Base-by-base conservation (phyloP, 345 rosid species). In the Trapa bicornis region DNA sequence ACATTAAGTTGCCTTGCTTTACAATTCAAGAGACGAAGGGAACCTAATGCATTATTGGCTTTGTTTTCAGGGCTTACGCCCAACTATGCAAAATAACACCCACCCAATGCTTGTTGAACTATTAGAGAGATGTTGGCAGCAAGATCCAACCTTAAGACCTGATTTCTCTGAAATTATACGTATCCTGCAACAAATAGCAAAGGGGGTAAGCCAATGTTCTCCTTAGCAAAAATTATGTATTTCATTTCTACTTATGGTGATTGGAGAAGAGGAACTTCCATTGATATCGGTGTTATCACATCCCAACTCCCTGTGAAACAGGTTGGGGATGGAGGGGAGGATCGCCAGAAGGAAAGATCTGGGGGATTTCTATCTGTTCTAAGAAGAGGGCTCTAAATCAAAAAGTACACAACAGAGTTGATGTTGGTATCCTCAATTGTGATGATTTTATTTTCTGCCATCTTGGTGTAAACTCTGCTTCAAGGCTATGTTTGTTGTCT, bases 301-400 rank as follows among this genome's bases (percentile, higher is more conserved):
- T 35, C 13, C 38, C 0, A 11, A n/a, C 33, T 32, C 16, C 32
- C 4, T 6, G 3, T 58, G 63, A 12, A 87, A 92, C 85, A 89
- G 66, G 92, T 82, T 53, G 94, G 80, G 4, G 94, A 84, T 42
- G 71, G 67, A 33, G 84, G 81, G 8, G 91, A 93, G 60, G 92
- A 85, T 50, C 75, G 85, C 32, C 85, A 78, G 41, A 89, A 87
- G 81, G 92, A 84, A 41, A 89, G 68, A 79, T 66, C 86, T 1
- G 93, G 96, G 1, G 93, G 96, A 10, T 85, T 93, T 71, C 71
- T 93, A 11, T 91, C 96, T 0, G 96, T 76, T 33, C 86, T 93
- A 47, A 78, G 90, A 65, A 80, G 98, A 76, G 87, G 89, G 71
- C 91, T 84, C 73, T 89, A 80, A 17, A 78, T 75, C 77, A 57